Conservation (phyloP, 108 stramenopile genomes). For the Pseudonitzschia delicatissima region DNA sequence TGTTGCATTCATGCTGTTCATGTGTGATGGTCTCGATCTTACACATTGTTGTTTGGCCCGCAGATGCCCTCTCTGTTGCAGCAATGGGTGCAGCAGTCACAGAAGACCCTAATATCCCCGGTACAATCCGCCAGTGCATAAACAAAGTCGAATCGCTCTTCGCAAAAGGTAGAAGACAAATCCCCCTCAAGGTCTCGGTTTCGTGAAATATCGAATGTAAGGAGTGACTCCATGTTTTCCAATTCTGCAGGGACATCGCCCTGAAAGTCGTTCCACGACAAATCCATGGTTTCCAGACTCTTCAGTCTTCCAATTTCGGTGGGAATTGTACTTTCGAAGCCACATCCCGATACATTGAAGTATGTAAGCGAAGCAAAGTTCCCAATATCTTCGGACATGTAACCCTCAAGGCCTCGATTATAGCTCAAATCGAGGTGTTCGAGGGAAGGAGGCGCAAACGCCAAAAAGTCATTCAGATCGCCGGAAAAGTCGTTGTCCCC, state of each 20-base stretch:
- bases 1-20: too few species aligned
- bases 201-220: slow-evolving; percentile 1
- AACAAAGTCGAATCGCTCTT: not conserved
- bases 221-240: not conserved
- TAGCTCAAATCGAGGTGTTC: slow-evolving; percentile 1
- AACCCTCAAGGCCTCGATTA: not conserved
- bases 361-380: not conserved
- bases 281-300: not conserved
- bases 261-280: not conserved
- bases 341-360: not conserved
- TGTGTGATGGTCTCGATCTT: not conserved
- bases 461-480: not conserved
- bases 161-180: slow-evolving; percentile 1
- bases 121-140: not conserved
- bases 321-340: not conserved
- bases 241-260: not conserved
- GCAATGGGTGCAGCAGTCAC: slow-evolving; percentile 6
- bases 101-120: not conserved
- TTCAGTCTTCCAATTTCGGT: not conserved
- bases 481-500: slow-evolving; percentile 4
- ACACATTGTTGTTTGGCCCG: not conserved
- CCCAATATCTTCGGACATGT: not conserved
- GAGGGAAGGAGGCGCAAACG: not conserved
- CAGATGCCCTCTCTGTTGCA: slow-evolving; percentile 1
- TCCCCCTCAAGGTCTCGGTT: slow-evolving; percentile 3